Percentiles rank a stretch among this genome's conserved stretches.
Conservation (phyloP, 2,329 filamentous ascomycete genomes). For the Lachnum nothofagi region DNA sequence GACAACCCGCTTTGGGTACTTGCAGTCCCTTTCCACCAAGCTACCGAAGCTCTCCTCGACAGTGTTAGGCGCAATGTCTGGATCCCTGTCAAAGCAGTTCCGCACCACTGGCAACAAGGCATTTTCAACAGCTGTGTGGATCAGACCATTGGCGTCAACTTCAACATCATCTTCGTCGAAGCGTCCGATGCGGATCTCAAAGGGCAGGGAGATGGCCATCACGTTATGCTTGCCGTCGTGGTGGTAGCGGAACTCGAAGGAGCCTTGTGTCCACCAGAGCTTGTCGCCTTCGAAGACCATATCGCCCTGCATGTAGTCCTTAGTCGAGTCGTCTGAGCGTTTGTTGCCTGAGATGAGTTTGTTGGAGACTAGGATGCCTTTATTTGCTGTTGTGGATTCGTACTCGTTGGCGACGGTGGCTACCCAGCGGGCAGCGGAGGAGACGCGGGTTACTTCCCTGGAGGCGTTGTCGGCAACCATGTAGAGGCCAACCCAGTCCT, state of each 20-base stretch:
- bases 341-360: slow-evolving; percentile 45
- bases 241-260: slow-evolving; percentile 96
- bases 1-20: slow-evolving; percentile 83
- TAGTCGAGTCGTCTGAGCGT: slow-evolving; percentile 44
- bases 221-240: slow-evolving; percentile 88
- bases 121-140: slow-evolving; percentile 67
- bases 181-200: slow-evolving; percentile 77
- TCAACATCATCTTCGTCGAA: slow-evolving; percentile 73
- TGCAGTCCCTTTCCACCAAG: slow-evolving; percentile 78
- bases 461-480: slow-evolving; percentile 91
- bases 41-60: slow-evolving; percentile 79
- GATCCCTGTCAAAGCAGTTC: slow-evolving; percentile 89
- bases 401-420: slow-evolving; percentile 73
- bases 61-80: slow-evolving; percentile 78
- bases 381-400: slow-evolving; percentile 68
- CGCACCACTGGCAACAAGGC: slow-evolving; percentile 76
- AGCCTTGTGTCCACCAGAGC: slow-evolving; percentile 93
- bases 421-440: slow-evolving; percentile 84
- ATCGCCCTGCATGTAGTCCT: slow-evolving; percentile 67
- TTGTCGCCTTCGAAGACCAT: slow-evolving; percentile 88
- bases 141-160: slow-evolving; percentile 50
- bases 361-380: slow-evolving; percentile 69
- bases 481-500: slow-evolving; percentile 95
- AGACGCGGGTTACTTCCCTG: slow-evolving; percentile 74
- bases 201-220: slow-evolving; percentile 89